Percentiles rank a stretch among this genome's conserved stretches.
Conservation (phyloP, 129 eudicot species). For the Pittosporum tobira region DNA sequence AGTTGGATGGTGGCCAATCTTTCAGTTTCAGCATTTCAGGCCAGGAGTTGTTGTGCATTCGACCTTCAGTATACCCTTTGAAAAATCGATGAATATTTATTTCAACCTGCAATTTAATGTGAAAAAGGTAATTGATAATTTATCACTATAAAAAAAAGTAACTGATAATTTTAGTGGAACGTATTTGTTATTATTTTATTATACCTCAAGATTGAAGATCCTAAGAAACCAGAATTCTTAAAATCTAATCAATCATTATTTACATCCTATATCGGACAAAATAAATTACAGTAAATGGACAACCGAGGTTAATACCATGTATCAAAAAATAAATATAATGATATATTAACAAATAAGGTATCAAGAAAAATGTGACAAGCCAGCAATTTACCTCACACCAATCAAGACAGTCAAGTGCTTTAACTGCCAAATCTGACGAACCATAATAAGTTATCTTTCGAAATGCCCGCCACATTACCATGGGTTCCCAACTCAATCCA, state of each 20-base stretch:
- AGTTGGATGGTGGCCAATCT: slow-evolving; percentile 48
- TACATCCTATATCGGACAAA: background rate
- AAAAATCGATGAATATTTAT: slow-evolving; percentile 33
- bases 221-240: background rate
- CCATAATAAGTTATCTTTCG: slow-evolving; percentile 28
- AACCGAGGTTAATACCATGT: background rate
- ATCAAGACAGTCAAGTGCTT: slow-evolving; percentile 40
- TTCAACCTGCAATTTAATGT: slow-evolving; percentile 26
- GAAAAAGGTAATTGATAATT: too few relatives aligned
- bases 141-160: too few relatives aligned
- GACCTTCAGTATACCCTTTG: slow-evolving; percentile 31
- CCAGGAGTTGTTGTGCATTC: background rate
- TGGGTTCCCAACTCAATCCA: slow-evolving; percentile 72
- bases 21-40: slow-evolving; percentile 39
- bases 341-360: background rate
- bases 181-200: too few relatives aligned
- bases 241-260: background rate
- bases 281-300: background rate
- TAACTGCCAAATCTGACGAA: slow-evolving; percentile 21
- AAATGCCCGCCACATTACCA: slow-evolving; percentile 69
- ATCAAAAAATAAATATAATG: background rate
- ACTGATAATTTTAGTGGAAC: too few relatives aligned
- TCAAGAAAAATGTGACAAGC: background rate
- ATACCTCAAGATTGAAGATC: too few relatives aligned
- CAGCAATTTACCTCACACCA: slow-evolving; percentile 35